Base-by-base conservation (phyloP, 2,329 filamentous ascomycete species). In the Colletotrichum liaoningense region DNA sequence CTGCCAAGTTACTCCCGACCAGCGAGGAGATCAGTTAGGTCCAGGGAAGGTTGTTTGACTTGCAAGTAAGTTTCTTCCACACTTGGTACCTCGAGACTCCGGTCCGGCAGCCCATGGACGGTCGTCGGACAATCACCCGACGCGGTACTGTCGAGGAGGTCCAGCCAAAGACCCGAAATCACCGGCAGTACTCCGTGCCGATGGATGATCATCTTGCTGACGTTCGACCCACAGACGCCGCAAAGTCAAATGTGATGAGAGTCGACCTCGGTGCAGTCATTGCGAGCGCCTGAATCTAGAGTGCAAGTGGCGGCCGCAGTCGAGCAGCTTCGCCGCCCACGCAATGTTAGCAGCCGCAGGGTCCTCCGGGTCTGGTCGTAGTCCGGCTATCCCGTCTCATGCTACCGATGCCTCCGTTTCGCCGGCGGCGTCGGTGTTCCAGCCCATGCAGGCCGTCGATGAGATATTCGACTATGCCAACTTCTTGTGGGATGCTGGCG, bases 161-260 rank as follows among this genome's bases (percentile, higher is more conserved):
- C 26, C 59, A 16, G 33, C 12, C 38, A 22, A 56, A 49, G 64
- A 65, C 52, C 38, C 63, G 38, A 28, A 7, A 19, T 22, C 19
- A 33, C 30, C 6, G 19, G 19, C 38, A 46, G 33, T n/a, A 49
- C 60, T 46, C 24, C 49, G 22, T 11, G 16, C 24, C 22, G 38
- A 22, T 24, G 49, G 5, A 42, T 8, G 49, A 49, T 33, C 26
- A n/a, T 64, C 26, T 22, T 9, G 55, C 65, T 63, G 59, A 74
- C 57, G 19, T 11, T 35, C 16, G 26, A 69, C 69, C 66, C 28
- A 49, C 73, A 87, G 86, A 74, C 85, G 86, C 49, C 83, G 87
- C 73, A 89, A 89, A 79, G 88, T 88, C 75, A 85, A 87, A 75
- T 90, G 88, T 78, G 86, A 89, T 76, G 87, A 89, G 79, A 83